These are phyloP conservation scores for Magnaporthiopsis incrustans DNA, from an alignment of 2,329 filamentous ascomycete species.

Conservation along the genomic window DNA sequence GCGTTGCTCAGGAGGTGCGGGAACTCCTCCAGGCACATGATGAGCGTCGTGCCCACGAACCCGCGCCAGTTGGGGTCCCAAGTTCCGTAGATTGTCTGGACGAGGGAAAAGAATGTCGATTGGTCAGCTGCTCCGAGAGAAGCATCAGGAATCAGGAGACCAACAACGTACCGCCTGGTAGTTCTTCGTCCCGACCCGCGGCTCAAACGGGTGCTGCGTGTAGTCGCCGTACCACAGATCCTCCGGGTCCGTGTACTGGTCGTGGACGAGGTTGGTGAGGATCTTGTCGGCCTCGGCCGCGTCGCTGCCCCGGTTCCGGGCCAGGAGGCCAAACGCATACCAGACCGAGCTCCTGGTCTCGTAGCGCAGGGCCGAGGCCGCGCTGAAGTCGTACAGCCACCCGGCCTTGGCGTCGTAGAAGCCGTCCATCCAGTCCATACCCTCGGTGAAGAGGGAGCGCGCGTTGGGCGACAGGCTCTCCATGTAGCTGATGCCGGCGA, in stretches of 20 bases:
- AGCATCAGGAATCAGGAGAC: constrained; percentile 10
- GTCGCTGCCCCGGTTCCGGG: constrained; percentile 43
- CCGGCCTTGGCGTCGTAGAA: constrained; percentile 40
- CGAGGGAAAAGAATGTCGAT: neutral
- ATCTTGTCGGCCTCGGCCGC: constrained; percentile 42
- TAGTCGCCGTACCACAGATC: constrained; percentile 48
- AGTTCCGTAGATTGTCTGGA: constrained; percentile 32
- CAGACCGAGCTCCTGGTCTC: constrained; percentile 50
- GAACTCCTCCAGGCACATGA: constrained; percentile 53
- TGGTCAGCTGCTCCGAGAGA: constrained; percentile 25
- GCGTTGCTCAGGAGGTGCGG: constrained; percentile 31
- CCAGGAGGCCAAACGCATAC: constrained; percentile 51
- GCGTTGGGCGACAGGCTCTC: constrained; percentile 3
- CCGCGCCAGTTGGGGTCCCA: constrained; percentile 61
- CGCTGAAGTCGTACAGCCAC: constrained; percentile 44
- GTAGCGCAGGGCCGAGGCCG: constrained; percentile 38
- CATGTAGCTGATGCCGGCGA: neutral
- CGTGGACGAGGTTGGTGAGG: constrained; percentile 42
- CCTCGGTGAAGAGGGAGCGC: constrained; percentile 5
- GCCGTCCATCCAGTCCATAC: constrained; percentile 5
- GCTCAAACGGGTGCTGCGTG: constrained; percentile 47
- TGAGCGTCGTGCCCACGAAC: constrained; percentile 51
- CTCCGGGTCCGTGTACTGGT: constrained; percentile 41
- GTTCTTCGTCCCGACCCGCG: constrained; percentile 40
- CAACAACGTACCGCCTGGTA: constrained; percentile 29